phyloP scores from a whole-genome alignment of 163 green algal genomes.

The Scenedesmus sp. region DNA sequence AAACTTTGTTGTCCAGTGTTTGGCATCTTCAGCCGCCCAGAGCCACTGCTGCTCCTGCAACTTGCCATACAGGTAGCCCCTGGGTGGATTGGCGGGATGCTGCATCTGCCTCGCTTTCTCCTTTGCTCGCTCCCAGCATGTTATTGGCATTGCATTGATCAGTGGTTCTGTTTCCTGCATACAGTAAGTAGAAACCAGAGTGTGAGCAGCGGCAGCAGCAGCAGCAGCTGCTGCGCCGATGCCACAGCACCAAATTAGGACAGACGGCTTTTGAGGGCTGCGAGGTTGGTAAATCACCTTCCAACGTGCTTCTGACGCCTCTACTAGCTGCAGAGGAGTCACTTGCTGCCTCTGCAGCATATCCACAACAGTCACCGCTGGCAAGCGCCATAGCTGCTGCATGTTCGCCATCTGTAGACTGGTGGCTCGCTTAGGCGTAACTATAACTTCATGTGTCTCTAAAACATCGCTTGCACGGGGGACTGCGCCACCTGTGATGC shows the following conservation, averaged over 20 bases:
- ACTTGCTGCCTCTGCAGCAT: constrained; percentile 18
- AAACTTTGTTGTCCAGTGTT: no score
- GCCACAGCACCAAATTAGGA: no score
- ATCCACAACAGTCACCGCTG: constrained; percentile 2
- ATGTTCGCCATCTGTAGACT: not conserved
- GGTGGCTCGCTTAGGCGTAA: not conserved
- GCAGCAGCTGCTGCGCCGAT: no score
- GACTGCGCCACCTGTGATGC: not conserved
- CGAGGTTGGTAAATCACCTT: not conserved
- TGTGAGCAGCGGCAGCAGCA: not conserved
- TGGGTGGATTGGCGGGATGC: constrained; percentile 8
- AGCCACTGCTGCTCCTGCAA: not conserved
- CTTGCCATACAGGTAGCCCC: constrained; percentile 44
- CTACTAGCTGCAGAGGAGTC: constrained; percentile 46
- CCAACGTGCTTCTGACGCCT: constrained; percentile 40
- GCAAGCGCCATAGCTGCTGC: constrained; percentile 8
- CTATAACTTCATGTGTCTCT: not conserved
- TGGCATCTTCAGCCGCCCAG: not conserved
- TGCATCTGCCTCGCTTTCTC: not conserved
- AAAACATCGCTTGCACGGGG: not conserved
- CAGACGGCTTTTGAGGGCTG: not conserved
- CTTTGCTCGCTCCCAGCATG: constrained; percentile 35
- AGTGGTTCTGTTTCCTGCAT: constrained; percentile 17
- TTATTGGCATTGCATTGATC: constrained; percentile 51
- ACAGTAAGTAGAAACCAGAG: not conserved